These are phyloP conservation scores for Euphorbia pulcherrima DNA, from an alignment of 345 rosid species.

Conservation along the genomic window DNA sequence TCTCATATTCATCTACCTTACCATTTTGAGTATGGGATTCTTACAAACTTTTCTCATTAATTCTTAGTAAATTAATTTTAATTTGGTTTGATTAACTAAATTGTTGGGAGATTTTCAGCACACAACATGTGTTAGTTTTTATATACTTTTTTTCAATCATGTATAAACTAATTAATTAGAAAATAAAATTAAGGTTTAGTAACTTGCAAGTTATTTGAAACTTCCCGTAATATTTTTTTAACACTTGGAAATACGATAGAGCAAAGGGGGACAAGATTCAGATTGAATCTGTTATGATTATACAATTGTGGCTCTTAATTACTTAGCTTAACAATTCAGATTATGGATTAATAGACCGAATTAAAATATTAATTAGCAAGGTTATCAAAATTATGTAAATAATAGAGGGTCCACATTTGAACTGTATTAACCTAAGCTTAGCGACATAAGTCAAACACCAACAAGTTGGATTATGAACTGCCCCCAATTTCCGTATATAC, in stretches of 20 bases:
- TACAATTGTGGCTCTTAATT: not conserved
- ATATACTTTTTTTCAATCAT: not conserved
- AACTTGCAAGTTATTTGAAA: conserved; percentile 12
- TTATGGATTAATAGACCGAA: not conserved
- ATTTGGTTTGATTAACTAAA: not conserved
- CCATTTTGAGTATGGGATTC: conserved; percentile 1
- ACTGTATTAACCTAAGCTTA: conserved; percentile 32
- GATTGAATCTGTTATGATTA: not conserved
- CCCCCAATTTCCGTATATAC: conserved; percentile 18
- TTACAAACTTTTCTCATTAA: not conserved
- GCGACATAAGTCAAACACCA: conserved; percentile 40
- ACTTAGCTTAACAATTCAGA: conserved; percentile 1
- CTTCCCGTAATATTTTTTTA: not conserved
- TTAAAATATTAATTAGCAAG: not conserved
- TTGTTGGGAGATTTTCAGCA: conserved; percentile 16
- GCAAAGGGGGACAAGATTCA: not conserved
- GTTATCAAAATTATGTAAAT: not conserved
- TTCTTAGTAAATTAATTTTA: not conserved
- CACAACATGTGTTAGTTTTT: conserved; percentile 19
- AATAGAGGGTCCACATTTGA: conserved; percentile 35
- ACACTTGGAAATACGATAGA: conserved; percentile 3
- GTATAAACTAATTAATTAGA: not conserved
- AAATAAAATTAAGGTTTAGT: not conserved
- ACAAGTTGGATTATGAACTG: conserved; percentile 31
- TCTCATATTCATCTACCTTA: conserved; percentile 22